Evolutionary conservation across 2,329 filamentous ascomycete species (phyloP), one percentile per base, ranked within the genome.

Genomic region (Pochonia chlamydosporia): DNA sequence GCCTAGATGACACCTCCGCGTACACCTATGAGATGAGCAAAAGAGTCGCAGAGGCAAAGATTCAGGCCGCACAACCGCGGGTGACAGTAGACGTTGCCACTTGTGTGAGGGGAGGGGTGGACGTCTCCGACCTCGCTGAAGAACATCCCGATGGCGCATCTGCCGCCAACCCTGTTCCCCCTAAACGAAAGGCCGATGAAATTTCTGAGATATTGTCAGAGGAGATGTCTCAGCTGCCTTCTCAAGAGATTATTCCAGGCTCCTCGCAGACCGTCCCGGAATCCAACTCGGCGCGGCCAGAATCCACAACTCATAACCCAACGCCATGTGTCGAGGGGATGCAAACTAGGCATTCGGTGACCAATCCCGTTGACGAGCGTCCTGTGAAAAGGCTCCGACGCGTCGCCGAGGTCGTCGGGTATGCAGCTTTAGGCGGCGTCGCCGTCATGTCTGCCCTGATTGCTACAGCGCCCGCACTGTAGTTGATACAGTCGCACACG

Each of bases 371-470:
- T 21, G 35, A 39, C 20, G 33, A 47, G 4, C 55, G 52, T 9
- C 58, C 62, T 14, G 45, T 26, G 3, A 69, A 68, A 41, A 60
- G 65, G 5, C 49, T 68, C 36, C 61, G 63, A 11, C 61, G 59
- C 40, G 61, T 60, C 36, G 66, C 64, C 4, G 66, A 69, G 43
- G 60, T 59, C 0, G 51, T 68, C 21, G 64, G 66, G 8, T 64
- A 63, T 31, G 65, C 62, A 10, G 62, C 66, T 5, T 52, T 69
- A 3, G 66, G 66, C 7, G 66, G 66, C 18, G 56, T 65, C 7
- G 65, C 65, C n/a, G 66, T 68, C 33, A 63, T 69, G 60, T 64
- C 65, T 21, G 66, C 64, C 3, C 51, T 69, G 30, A 69, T 69
- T 43, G 66, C 64, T 18, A 69, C 65, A 3, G 66, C 66, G 3